Percentiles rank a stretch among this genome's conserved stretches.
These are phyloP conservation scores for Gnomoniopsis smithogilvyi DNA, from an alignment of 2,329 filamentous ascomycete species.

Conservation along the genomic window DNA sequence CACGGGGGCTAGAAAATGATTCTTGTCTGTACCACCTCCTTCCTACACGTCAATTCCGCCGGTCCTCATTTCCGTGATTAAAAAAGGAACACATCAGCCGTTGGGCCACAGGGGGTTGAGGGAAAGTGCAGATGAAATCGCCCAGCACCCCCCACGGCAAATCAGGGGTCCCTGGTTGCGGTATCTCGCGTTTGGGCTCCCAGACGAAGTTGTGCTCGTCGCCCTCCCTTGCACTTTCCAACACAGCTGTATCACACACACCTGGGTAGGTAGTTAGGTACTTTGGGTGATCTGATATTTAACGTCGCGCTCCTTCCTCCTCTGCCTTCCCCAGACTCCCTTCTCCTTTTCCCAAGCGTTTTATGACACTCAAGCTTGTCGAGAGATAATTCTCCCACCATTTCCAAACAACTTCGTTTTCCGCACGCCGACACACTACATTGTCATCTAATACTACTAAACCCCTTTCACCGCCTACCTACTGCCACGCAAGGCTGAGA, in stretches of 20 bases:
- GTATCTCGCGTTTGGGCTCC: too few species aligned
- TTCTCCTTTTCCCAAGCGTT: background rate
- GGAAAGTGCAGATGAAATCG: too few species aligned
- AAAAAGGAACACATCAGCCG: background rate
- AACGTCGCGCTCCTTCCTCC: slow-evolving; percentile 5
- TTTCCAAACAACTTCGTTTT: background rate
- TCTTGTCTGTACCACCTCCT: background rate
- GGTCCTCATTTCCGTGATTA: background rate
- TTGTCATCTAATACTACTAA: background rate
- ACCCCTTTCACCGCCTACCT: background rate
- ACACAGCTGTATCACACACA: background rate
- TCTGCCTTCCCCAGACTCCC: background rate
- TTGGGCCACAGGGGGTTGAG: background rate
- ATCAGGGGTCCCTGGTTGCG: too few species aligned
- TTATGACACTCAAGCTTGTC: background rate
- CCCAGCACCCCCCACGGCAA: too few species aligned
- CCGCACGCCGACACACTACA: background rate
- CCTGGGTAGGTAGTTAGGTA: background rate
- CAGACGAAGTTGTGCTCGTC: too few species aligned
- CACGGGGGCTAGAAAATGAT: background rate
- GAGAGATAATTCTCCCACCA: background rate
- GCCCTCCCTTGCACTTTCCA: background rate
- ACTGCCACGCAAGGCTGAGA: background rate
- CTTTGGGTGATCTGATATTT: background rate
- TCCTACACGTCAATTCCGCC: background rate